A percentile compares a stretch with the other conserved stretches of the same genome.
These are phyloP conservation scores for Malassezia dermatis DNA, from an alignment of 1,284 basidiomycete species.

Conservation along the genomic window DNA sequence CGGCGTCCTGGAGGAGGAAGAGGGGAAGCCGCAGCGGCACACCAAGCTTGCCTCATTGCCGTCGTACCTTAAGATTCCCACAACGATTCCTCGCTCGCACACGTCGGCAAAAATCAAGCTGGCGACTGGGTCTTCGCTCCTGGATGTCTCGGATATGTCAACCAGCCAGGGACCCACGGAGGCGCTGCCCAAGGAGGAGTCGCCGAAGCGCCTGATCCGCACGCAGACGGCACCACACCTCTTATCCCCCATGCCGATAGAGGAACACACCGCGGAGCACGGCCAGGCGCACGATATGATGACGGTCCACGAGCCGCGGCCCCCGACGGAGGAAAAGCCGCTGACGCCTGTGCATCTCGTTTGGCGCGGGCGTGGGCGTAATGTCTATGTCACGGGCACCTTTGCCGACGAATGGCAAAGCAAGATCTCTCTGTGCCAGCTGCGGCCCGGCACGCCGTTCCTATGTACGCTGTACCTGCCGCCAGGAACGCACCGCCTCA, in stretches of 20 bases:
- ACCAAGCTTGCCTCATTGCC: constrained; percentile 24
- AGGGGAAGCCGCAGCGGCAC: background rate
- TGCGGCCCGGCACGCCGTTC: constrained; percentile 28
- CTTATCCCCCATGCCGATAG: background rate
- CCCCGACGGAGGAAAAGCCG: constrained; percentile 7
- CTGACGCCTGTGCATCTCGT: constrained; percentile 22
- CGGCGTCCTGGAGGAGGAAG: background rate
- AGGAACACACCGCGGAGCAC: background rate
- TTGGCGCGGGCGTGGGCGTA: constrained; percentile 37
- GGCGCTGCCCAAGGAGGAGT: constrained; percentile 10
- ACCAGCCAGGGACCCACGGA: constrained; percentile 3
- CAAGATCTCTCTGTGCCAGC: constrained; percentile 44
- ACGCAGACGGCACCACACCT: constrained; percentile 10
- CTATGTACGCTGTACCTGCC: constrained; percentile 49
- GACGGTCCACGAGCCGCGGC: background rate
- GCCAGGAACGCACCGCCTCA: constrained; percentile 87
- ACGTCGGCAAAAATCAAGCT: constrained; percentile 16
- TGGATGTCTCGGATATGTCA: constrained; percentile 6
- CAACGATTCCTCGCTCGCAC: constrained; percentile 38
- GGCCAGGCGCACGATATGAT: background rate
- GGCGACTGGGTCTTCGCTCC: background rate
- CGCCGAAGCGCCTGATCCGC: constrained; percentile 22
- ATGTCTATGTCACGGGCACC: constrained; percentile 56
- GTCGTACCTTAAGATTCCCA: constrained; percentile 46
- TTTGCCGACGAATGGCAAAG: constrained; percentile 56